phyloP scores from a whole-genome alignment of 148 eudicot species.

The Cornus suecica region DNA sequence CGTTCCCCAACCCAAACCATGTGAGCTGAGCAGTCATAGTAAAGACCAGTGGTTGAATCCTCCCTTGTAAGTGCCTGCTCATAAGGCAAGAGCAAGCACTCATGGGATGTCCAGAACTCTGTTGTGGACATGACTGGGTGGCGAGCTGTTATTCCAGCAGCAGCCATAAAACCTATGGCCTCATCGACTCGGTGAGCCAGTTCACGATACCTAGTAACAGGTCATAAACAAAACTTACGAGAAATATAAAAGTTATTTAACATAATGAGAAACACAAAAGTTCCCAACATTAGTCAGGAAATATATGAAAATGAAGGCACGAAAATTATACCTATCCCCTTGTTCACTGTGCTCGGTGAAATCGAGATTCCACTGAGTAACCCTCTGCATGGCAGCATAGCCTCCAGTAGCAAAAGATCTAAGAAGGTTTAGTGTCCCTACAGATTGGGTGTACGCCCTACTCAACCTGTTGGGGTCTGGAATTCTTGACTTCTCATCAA shows the following conservation, averaged over 20 bases:
- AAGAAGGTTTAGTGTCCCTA: constrained; percentile 65
- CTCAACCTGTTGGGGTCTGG: constrained; percentile 71
- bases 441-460: constrained; percentile 71
- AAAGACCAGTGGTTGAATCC: constrained; percentile 69
- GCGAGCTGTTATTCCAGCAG: constrained; percentile 61
- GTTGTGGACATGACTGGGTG: constrained; percentile 68
- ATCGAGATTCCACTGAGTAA: constrained; percentile 70
- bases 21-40: constrained; percentile 78
- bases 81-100: constrained; percentile 72
- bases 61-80: constrained; percentile 77
- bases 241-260: background rate
- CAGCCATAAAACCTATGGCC: constrained; percentile 77
- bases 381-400: constrained; percentile 81
- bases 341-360: constrained; percentile 65
- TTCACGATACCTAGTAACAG: constrained; percentile 59
- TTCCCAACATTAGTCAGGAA: background rate
- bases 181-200: constrained; percentile 71
- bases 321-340: constrained; percentile 53
- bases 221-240: background rate
- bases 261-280: background rate
- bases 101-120: constrained; percentile 78
- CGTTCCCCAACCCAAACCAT: constrained; percentile 87
- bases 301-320: background rate
- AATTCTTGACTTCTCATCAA: constrained; percentile 61
- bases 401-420: constrained; percentile 85